phyloP scores from a whole-genome alignment of 257 asterid genomes.

The Jacaranda mimosifolia region DNA sequence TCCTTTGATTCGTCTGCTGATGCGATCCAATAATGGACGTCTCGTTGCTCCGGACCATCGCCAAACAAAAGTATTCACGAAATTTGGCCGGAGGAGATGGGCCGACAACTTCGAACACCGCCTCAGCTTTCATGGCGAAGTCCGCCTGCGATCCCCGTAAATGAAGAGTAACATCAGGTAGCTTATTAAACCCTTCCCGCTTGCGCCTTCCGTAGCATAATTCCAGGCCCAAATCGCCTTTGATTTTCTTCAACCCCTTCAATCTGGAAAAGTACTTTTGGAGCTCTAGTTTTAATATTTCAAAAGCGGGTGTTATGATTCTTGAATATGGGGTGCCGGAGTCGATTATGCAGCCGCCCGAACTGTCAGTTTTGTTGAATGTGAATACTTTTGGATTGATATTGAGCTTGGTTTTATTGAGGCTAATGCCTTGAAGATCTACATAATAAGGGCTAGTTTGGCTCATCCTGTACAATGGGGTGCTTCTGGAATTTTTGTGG shows the following conservation, averaged over 20 bases:
- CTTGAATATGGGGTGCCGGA: conserved; percentile 37
- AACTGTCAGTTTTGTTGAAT: not conserved
- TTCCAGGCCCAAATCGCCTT: conserved; percentile 29
- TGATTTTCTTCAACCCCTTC: conserved; percentile 2
- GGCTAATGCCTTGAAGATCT: conserved; percentile 32
- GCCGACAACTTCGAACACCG: conserved; percentile 31
- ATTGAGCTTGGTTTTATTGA: conserved; percentile 27
- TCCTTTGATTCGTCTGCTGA: conserved; percentile 40
- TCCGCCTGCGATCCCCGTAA: conserved; percentile 26
- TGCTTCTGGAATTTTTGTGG: not conserved
- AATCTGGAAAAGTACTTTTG: conserved; percentile 31
- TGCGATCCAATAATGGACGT: conserved; percentile 31
- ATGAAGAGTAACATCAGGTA: conserved; percentile 26
- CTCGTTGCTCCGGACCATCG: not conserved
- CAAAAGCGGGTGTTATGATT: conserved; percentile 34
- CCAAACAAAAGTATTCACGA: conserved; percentile 43
- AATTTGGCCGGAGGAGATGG: not conserved
- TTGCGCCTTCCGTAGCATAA: conserved; percentile 37
- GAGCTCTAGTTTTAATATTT: conserved; percentile 1
- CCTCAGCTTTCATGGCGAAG: conserved; percentile 34
- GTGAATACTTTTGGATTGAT: conserved; percentile 1
- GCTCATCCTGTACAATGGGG: conserved; percentile 17
- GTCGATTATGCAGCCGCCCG: conserved; percentile 37
- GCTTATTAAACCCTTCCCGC: conserved; percentile 8
- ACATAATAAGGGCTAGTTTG: not conserved